Base-by-base conservation (phyloP, 192 early-diverging fungal species). In the Piromyces sp. region DNA sequence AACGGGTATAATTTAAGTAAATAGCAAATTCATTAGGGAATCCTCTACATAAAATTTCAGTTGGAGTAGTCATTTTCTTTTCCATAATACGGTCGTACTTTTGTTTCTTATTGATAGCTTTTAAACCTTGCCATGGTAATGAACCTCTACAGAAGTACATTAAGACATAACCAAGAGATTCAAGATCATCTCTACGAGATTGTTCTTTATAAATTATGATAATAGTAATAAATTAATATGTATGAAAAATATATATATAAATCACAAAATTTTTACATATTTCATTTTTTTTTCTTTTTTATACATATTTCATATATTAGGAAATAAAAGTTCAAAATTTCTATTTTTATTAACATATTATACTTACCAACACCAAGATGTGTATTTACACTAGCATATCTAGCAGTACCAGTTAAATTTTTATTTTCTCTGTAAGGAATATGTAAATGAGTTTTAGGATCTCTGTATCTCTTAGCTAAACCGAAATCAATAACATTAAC, bases 351-450 rank as follows among this genome's bases (percentile, higher is more conserved):
- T n/a, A n/a, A n/a, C n/a, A n/a, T n/a, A 31, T 5, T 19, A 78
- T 12, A 86, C 86, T 81, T 68, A 87, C 89, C 88, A 79, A 89
- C 88, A 68, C 89, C 91, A 82, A 92, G 83, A 79, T 92, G 91
- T 28, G 94, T 95, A 85, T 96, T 94, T 83, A 97, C 94, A 86
- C 93, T 94, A 83, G 95, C 95, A 84, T 96, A 97, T 82, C 96
- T 90, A 30, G 95, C 94, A 38, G 96, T 97, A 37, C 96, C 96
- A 29, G 94, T 96, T 82, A 97, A 87, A 86, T 94, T 95, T 89
- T 97, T 96, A 88, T 95, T 93, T 86, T 97, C 95, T 84, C 93
- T 91, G 86, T 96, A 96, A 13, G 95, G 93, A 83, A 97, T 95
- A 87, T 97, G 96, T 40, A 91, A 83, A 82, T 91, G 88, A 30